Evolutionary conservation across 768 basidiomycete genomes (phyloP).

Genomic region (Boletellus emodensis): DNA sequence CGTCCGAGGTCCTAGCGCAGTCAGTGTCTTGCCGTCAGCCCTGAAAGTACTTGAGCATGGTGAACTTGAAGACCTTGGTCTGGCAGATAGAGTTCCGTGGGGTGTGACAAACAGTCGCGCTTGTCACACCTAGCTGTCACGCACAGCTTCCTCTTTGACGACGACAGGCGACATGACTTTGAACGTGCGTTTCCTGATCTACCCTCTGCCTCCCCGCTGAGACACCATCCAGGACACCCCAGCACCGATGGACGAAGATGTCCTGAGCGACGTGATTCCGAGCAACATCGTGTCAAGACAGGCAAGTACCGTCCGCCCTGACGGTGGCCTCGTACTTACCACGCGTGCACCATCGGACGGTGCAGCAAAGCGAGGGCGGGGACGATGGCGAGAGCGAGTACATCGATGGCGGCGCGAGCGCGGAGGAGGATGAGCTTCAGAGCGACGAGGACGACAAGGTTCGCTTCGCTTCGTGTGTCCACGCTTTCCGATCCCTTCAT

Average conservation of each 20-base stretch:
- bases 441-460: conserved; percentile 47
- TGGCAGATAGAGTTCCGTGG: no score
- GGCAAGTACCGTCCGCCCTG: conserved; percentile 38
- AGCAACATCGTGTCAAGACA: conserved; percentile 89
- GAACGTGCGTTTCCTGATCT: conserved; percentile 14
- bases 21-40: no score
- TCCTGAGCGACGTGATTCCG: conserved; percentile 86
- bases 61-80: no score
- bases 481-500: conserved; percentile 1
- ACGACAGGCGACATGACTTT: conserved; percentile 22
- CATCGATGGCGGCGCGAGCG: conserved; percentile 47
- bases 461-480: conserved; percentile 1
- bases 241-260: conserved; percentile 60
- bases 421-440: conserved; percentile 60
- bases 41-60: no score
- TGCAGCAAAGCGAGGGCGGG: conserved; percentile 59
- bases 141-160: conserved; percentile 17
- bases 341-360: conserved; percentile 23
- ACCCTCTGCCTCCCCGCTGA: conserved; percentile 1
- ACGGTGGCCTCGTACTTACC: conserved; percentile 6
- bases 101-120: conserved; percentile 16
- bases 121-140: conserved; percentile 24
- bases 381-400: conserved; percentile 73
- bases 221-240: conserved; percentile 10
- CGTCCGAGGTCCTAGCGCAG: no score